Base-by-base conservation (phyloP, 495 filamentous ascomycete species). In the Aspergillus bridgeri region DNA sequence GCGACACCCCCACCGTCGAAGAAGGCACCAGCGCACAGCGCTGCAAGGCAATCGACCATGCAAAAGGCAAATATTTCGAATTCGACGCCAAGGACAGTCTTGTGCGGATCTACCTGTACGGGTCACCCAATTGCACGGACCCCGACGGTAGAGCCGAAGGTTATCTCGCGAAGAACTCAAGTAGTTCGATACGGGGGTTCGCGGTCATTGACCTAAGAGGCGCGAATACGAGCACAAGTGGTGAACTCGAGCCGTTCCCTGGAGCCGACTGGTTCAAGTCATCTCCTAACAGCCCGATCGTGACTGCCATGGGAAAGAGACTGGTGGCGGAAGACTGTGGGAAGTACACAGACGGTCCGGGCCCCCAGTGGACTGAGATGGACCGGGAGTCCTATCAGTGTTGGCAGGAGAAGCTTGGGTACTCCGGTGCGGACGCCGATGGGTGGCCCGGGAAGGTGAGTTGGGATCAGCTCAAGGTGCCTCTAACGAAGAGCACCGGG, bases 201-300 rank as follows among this genome's bases (percentile, higher is more conserved):
- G 38, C 38, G 8, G 38, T 42, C 7, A 42, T 42, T 17, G 38
- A 42, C 8, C 38, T 42, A 42, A 17, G 38, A 7, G 38, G 38
- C 38, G 38, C 38, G 38, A 42, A 42, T 17, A 8, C 38, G 38
- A 42, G 38, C 38, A 42, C 38, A 8, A 17, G 17, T 42, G 38
- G 38, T 42, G 38, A 42, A n/a, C n/a, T 42, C 38, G n/a, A 18
- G 15, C 50, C 50, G 11, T 53, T 53, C 17, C 50, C 50, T 11
- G 50, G 50, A 9, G 50, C 15, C 18, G 50, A 53, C 15, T 53
- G 50, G 50, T 53, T 53, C 50, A 53, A 42, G 15, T n/a, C 50
- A 2, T 13, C 24, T n/a, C 50, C 50, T 0, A 42, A 42, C 6
- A 53, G 50, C 27, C 50, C 50, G 6, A 53, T 53, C 50, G 18